Evolutionary conservation across 495 filamentous ascomycete genomes (phyloP).

Genomic region (Staphylotrichum longicolle): DNA sequence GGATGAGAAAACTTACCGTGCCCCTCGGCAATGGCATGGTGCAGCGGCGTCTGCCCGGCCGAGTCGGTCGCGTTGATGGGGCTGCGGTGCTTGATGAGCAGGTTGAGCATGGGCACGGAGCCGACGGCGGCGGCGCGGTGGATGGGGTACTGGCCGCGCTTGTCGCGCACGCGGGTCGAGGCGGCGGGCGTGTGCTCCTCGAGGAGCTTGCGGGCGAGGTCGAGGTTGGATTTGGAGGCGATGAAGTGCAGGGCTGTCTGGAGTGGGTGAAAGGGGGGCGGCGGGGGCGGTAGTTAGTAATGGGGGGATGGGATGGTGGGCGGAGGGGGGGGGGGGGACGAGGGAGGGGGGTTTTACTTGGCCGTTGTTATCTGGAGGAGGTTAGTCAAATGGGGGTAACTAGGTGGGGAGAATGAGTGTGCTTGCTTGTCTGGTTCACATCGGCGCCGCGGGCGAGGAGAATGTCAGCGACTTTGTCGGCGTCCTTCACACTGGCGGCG

Average conservation of each 20-base stretch:
- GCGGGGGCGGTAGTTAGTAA: background rate
- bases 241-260: conserved; percentile 89
- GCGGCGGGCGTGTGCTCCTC: conserved; percentile 62
- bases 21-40: conserved; percentile 92
- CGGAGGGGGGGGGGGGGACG: background rate
- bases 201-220: conserved; percentile 74
- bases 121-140: conserved; percentile 92
- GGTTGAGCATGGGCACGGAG: conserved; percentile 76
- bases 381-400: background rate
- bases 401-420: too few relatives aligned
- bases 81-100: conserved; percentile 74
- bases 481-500: conserved; percentile 72
- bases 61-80: conserved; percentile 85
- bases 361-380: conserved; percentile 19
- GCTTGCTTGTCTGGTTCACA: conserved; percentile 70
- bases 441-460: conserved; percentile 80
- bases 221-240: conserved; percentile 83
- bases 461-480: conserved; percentile 66
- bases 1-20: conserved; percentile 55
- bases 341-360: conserved; percentile 13
- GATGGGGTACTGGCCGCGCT: conserved; percentile 77
- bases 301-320: background rate
- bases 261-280: background rate
- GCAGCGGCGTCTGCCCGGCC: conserved; percentile 80
- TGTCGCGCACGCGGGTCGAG: conserved; percentile 80